Evolutionary conservation across 225 moss, liverwort and hornwort genomes (phyloP).

Genomic region (Ulota crispa): DNA sequence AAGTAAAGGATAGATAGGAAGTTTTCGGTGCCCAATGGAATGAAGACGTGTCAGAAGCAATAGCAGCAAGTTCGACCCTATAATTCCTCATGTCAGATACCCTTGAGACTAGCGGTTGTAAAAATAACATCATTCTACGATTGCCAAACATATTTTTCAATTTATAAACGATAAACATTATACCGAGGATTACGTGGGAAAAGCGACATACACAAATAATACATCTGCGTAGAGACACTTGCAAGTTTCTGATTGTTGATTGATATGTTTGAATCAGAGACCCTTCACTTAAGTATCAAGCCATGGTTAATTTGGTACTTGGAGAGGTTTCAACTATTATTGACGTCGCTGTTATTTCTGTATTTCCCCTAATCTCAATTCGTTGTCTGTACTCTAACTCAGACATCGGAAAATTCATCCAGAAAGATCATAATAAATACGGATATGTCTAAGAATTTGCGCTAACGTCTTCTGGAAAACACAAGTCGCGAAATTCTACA

Average conservation of each 20-base stretch:
- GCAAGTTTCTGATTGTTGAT: background rate
- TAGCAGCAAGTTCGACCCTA: background rate
- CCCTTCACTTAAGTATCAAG: background rate
- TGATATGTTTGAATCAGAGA: background rate
- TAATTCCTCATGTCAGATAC: background rate
- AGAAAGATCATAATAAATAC: background rate
- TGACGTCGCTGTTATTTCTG: background rate
- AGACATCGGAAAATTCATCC: background rate
- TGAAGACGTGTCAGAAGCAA: background rate
- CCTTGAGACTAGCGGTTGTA: background rate
- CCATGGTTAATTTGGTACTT: background rate
- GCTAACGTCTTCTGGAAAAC: background rate
- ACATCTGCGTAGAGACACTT: background rate
- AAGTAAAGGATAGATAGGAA: background rate
- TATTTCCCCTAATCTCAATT: background rate
- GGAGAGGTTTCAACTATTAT: background rate
- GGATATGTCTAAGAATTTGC: background rate
- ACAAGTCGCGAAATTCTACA: background rate
- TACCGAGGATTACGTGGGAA: background rate
- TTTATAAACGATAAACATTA: background rate
- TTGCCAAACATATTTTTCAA: background rate
- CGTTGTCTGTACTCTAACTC: background rate
- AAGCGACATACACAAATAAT: background rate
- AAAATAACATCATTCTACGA: background rate
- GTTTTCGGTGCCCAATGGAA: background rate